Percentiles rank a stretch among this genome's conserved stretches.
Conservation (phyloP, 2,329 filamentous ascomycete genomes). For the Colletotrichum sp. region DNA sequence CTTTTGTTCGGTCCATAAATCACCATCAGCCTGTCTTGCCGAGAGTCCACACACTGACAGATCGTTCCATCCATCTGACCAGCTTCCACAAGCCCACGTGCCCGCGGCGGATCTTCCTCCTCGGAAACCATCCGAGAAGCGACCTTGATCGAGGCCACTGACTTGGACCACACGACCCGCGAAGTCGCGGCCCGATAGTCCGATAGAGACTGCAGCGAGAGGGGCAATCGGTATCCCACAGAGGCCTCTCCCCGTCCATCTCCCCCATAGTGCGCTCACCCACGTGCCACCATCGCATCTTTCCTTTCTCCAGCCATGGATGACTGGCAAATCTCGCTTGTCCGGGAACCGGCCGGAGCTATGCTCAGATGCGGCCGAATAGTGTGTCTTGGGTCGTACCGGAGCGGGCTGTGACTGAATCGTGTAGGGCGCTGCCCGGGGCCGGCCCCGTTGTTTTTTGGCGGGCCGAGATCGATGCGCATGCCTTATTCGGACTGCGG, state of each 20-base stretch:
- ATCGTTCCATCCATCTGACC: not conserved
- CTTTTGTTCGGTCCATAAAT: not conserved
- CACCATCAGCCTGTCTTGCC: not conserved
- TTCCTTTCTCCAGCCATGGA: not conserved
- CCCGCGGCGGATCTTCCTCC: not conserved
- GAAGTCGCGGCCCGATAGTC: not conserved
- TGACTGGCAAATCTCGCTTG: not conserved
- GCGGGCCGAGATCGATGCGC: not conserved
- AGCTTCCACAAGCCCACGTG: not conserved
- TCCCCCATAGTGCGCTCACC: not conserved
- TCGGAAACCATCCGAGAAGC: not conserved
- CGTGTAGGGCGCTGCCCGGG: not conserved
- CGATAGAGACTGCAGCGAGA: not conserved
- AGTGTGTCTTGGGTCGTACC: not conserved
- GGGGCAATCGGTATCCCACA: not conserved
- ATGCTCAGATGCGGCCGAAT: not conserved
- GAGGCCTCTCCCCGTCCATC: not conserved
- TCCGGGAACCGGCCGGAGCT: not conserved
- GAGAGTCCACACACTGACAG: not conserved
- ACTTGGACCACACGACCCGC: not conserved
- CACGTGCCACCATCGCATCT: not conserved
- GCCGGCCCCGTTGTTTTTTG: not conserved
- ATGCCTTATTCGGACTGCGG: not conserved
- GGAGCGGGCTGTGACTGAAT: not conserved
- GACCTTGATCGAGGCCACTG: accelerated